A percentile compares a stretch with the other conserved stretches of the same genome.
These are phyloP conservation scores for Pseudonectria foliicola DNA, from an alignment of 2,329 filamentous ascomycete genomes.

Conservation along the genomic window DNA sequence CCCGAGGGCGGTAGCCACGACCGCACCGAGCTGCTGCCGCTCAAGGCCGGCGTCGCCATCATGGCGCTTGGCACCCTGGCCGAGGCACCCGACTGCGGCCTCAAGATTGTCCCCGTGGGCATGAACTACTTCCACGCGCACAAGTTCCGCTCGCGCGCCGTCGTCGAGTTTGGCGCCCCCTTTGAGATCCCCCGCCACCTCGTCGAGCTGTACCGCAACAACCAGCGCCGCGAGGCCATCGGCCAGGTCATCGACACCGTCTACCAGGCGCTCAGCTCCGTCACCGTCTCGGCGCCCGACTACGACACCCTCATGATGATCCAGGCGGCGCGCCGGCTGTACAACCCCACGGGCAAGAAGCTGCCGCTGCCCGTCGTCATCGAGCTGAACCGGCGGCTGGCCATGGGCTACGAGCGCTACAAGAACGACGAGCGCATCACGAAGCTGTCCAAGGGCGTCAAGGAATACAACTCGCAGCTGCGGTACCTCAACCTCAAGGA, in stretches of 20 bases:
- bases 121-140: conserved; percentile 99
- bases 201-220: conserved; percentile 76
- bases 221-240: conserved; percentile 80
- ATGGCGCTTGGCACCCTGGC: conserved; percentile 92
- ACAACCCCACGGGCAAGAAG: conserved; percentile 92
- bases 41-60: conserved; percentile 95
- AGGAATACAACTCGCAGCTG: conserved; percentile 80
- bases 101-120: conserved; percentile 92
- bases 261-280: conserved; percentile 75
- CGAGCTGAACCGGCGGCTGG: conserved; percentile 84
- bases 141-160: conserved; percentile 93
- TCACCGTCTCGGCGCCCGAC: conserved; percentile 87
- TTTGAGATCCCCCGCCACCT: conserved; percentile 78
- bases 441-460: conserved; percentile 65
- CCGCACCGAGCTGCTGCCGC: conserved; percentile 78
- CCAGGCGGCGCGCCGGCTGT: conserved; percentile 85
- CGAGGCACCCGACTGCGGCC: conserved; percentile 74
- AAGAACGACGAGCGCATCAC: conserved; percentile 84
- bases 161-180: conserved; percentile 89
- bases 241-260: conserved; percentile 78
- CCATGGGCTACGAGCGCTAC: conserved; percentile 86
- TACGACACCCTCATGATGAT: conserved; percentile 97
- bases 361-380: conserved; percentile 86
- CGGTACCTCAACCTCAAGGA: conserved; percentile 82
- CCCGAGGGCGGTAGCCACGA: conserved; percentile 96